Evolutionary conservation across 208 protist genomes (phyloP).

Genomic region (Leishmania amazonensis): DNA sequence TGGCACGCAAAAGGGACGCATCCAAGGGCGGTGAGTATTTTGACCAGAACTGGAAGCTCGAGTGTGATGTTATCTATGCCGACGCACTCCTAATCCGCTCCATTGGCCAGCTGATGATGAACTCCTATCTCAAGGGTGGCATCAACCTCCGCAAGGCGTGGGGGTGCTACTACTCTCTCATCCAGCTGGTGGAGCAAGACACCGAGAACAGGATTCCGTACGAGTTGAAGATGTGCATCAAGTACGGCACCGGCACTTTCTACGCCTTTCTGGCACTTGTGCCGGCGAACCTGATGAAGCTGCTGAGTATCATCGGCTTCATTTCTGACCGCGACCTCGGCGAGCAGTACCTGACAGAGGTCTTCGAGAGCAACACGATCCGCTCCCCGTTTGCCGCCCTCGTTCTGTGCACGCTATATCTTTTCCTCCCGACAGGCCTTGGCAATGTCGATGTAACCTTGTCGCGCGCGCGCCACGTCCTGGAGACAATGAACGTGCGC

Average conservation of each 20-base stretch:
- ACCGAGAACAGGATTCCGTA: conserved; percentile 71
- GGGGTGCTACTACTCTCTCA: conserved; percentile 81
- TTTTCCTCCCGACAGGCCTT: conserved; percentile 90
- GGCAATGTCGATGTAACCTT: conserved; percentile 78
- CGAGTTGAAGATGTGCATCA: conserved; percentile 88
- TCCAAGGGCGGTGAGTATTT: conserved; percentile 55
- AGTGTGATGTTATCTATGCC: conserved; percentile 92
- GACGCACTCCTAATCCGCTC: conserved; percentile 83
- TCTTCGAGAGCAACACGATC: conserved; percentile 89
- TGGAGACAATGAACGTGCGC: conserved; percentile 81
- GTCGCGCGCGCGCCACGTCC: conserved; percentile 69
- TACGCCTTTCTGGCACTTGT: conserved; percentile 91
- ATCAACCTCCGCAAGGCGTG: conserved; percentile 91
- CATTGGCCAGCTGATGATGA: conserved; percentile 91
- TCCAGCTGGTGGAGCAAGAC: conserved; percentile 76
- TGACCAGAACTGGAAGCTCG: conserved; percentile 84
- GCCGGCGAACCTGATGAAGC: conserved; percentile 87
- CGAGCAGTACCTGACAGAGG: conserved; percentile 89
- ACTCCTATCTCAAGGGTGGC: conserved; percentile 88
- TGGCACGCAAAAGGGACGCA: conserved; percentile 52
- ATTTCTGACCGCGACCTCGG: conserved; percentile 90
- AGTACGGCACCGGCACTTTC: conserved; percentile 89
- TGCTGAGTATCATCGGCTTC: conserved; percentile 91
- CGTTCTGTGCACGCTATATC: conserved; percentile 88
- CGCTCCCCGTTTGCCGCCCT: conserved; percentile 85